phyloP scores from a whole-genome alignment of 345 rosid species.

The Angophora floribunda region DNA sequence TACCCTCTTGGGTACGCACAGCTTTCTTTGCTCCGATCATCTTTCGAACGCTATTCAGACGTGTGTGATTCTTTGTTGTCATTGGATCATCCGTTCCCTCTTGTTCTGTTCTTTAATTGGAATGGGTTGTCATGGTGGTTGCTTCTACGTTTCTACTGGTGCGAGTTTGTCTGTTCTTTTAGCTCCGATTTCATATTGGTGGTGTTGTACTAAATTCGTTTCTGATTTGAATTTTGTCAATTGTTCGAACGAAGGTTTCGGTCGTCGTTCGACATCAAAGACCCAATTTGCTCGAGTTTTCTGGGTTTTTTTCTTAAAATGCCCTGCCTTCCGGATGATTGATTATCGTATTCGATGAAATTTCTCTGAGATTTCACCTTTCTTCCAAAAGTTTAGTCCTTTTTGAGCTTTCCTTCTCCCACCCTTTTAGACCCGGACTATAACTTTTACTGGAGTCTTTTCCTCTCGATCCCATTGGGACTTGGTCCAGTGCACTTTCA shows the following conservation, averaged over 20 bases:
- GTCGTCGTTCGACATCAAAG: not conserved
- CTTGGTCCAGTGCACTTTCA: not conserved
- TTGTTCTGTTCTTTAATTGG: not conserved
- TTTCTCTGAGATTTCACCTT: not conserved
- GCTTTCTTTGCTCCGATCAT: not conserved
- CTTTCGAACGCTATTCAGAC: not conserved
- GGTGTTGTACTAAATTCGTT: not conserved
- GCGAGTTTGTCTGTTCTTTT: not conserved
- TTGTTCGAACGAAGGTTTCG: not conserved
- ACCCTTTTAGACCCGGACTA: not conserved
- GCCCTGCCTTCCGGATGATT: not conserved
- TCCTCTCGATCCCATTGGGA: not conserved
- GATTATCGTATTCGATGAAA: not conserved
- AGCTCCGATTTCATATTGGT: not conserved
- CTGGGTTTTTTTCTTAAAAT: not conserved
- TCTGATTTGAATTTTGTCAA: not conserved
- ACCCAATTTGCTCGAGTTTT: not conserved
- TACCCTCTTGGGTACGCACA: slow-evolving; percentile 77
- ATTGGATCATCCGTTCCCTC: not conserved
- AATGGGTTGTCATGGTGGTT: not conserved
- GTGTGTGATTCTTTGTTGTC: not conserved
- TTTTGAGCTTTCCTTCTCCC: not conserved
- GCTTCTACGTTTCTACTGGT: not conserved
- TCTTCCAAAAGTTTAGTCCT: not conserved
- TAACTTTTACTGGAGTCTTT: not conserved